Base-by-base conservation (phyloP, 768 basidiomycete genomes). In the Galerina sulciceps region DNA sequence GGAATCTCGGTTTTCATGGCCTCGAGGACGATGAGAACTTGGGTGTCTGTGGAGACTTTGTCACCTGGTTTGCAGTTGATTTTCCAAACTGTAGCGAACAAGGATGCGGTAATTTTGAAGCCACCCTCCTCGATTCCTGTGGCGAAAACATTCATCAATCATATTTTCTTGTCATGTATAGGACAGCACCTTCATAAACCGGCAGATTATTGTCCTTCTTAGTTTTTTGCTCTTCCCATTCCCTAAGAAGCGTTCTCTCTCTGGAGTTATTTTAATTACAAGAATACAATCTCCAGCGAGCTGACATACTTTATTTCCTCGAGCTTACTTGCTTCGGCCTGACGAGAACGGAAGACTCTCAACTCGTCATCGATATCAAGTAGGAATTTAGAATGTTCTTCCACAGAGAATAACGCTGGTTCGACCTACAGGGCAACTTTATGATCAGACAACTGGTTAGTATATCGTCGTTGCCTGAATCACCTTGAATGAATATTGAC, bases 1-100 rank as follows among this genome's bases (percentile, higher is more conserved):
- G 77, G 73, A 43, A 88, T 80, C 63, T 86, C 85, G 0, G 82
- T 85, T 70, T 89, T 88, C 87, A 88, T 88, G 1, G 87, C 84
- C 68, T 87, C 85, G 11, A 88, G 75, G 17, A 85, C 75, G 34
- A 84, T 47, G 37, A 87, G 64, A 3, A 81, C 74, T 4, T 80
- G 72, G 11, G 80, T 76, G 2, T 73, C 71, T 0, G 79, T 72
- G 3, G 67, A 47, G 42, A 87, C 75, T 0, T 67, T 61, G 52
- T 84, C 77, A 11, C 81, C 82, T 4, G 75, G 67, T 0, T 67
- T 63, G 42, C 78, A 77, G 13, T 72, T 75, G 61, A 88, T 76
- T 65, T 84, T 85, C 82, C 80, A 81, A 23, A 86, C 65, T 10
- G 76, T 73, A 2, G 82, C 81, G 20, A 76, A 75, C 31, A 85